A percentile compares a stretch with the other conserved stretches of the same genome.
phyloP scores from a whole-genome alignment of 768 basidiomycete species.

The Kwoniella newhampshirensis region DNA sequence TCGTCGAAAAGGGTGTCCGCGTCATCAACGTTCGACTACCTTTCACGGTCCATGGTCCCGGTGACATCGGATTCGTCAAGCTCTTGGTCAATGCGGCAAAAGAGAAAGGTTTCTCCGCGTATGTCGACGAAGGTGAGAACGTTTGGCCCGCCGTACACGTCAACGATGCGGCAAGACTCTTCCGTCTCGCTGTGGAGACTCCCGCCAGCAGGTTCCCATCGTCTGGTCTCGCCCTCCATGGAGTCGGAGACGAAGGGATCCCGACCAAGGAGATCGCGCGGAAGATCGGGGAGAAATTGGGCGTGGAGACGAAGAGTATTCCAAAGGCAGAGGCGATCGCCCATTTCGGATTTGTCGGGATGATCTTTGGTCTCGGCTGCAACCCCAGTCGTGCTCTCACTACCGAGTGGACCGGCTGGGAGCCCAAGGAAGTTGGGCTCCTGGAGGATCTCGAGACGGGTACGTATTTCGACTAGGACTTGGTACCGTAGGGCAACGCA shows the following conservation, averaged over 20 bases:
- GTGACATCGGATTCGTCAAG: slow-evolving; percentile 19
- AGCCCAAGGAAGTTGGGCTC: slow-evolving; percentile 19
- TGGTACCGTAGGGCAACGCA: no score
- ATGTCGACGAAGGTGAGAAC: slow-evolving; percentile 5
- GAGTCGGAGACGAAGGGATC: slow-evolving; percentile 22
- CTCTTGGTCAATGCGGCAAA: slow-evolving; percentile 18
- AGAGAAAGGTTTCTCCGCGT: slow-evolving; percentile 13
- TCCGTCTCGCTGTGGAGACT: background rate
- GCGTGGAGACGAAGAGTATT: background rate
- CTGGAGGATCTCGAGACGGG: slow-evolving; percentile 18
- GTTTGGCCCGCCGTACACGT: background rate
- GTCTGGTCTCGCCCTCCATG: slow-evolving; percentile 20
- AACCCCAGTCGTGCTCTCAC: slow-evolving; percentile 12
- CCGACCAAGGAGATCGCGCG: slow-evolving; percentile 12
- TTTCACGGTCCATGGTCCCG: slow-evolving; percentile 19
- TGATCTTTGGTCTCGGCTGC: slow-evolving; percentile 1
- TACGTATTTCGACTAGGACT: slow-evolving; percentile 5
- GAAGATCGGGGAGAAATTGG: slow-evolving; percentile 12
- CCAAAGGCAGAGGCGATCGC: background rate
- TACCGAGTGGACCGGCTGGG: slow-evolving; percentile 33
- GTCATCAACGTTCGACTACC: slow-evolving; percentile 25
- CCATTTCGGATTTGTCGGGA: slow-evolving; percentile 18
- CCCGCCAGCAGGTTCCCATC: background rate
- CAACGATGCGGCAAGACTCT: slow-evolving; percentile 1
- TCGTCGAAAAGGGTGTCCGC: slow-evolving; percentile 20